Evolutionary conservation across 2,329 filamentous ascomycete genomes (phyloP).

Genomic region (Aspergillus carbonarius): DNA sequence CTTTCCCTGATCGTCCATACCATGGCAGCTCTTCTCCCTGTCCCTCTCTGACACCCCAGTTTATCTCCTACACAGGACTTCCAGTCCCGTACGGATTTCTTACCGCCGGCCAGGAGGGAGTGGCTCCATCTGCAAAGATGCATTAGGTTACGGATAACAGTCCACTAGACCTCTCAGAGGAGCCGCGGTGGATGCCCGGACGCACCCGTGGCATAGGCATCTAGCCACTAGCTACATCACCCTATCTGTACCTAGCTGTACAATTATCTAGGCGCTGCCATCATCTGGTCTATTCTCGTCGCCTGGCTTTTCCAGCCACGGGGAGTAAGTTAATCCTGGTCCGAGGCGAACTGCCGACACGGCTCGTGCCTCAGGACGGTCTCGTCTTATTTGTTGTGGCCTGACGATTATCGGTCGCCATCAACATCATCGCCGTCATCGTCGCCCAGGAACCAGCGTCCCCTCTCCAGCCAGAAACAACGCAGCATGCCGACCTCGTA

Average conservation of each 20-base stretch:
- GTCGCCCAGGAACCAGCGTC: conserved; percentile 4
- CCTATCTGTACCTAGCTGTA: neutral
- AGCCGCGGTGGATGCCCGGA: neutral
- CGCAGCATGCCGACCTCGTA: conserved; percentile 7
- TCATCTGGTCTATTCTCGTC: conserved; percentile 1
- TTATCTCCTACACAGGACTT: neutral
- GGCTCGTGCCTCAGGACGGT: conserved; percentile 12
- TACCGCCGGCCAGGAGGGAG: neutral
- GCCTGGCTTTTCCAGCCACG: neutral
- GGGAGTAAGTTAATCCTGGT: neutral
- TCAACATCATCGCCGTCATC: conserved; percentile 35
- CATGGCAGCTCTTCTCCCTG: neutral
- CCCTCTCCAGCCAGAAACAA: neutral
- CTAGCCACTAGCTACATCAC: neutral
- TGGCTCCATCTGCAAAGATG: neutral
- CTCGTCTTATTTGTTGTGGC: neutral
- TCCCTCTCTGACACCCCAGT: neutral
- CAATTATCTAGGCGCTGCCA: neutral
- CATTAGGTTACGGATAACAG: neutral
- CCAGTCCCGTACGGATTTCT: neutral
- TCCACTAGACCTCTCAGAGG: neutral
- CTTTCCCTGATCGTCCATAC: neutral
- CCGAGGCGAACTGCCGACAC: neutral
- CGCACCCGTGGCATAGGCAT: neutral
- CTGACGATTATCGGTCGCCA: neutral